Evolutionary conservation across 2,329 filamentous ascomycete species (phyloP), one percentile per base, ranked within the genome.

Genomic region (Epichloe baconii): DNA sequence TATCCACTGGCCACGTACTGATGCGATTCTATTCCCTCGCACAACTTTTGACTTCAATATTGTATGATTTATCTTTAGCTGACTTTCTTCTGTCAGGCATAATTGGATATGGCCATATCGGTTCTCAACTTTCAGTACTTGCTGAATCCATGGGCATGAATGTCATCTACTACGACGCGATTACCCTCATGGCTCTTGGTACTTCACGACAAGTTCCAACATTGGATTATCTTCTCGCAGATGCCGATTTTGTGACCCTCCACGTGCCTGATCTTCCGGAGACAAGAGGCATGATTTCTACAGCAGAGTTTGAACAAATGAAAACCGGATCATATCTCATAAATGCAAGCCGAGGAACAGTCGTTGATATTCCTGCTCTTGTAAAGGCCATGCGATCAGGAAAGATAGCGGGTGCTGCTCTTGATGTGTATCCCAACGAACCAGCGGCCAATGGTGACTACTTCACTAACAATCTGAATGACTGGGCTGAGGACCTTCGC

Each of bases 101-200:
- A 62, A 82, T 98, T 57, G 93, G 93, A 34, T 98, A 98, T 64
- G 93, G 93, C 55, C 93, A 98, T 66, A 97, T 98, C 65, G 93
- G 93, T 55, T 90, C 88, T 48, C 93, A 98, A 69, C 74, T 98
- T 56, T 97, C 90, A 0, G 93, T 98, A 42, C 75, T 98, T 56
- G 90, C 93, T 31, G 93, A 98, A 70, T 83, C 91, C 23, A 95
- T 98, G 89, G 93, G 93, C 47, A 96, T 98, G 91, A 83, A 78
- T 15, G 93, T 98, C 62, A 90, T 97, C 61, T 98, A 96, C 76
- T 97, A 94, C 68, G 93, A 98, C 68, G 83, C 95, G 6, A 71
- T 95, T 56, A 95, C 90, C 59, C 77, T 97, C 59, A 98, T 98
- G 93, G 86, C 86, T 44, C 73, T 98, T 65, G 93, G 93, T 51